These are phyloP conservation scores for Pyrenochaeta sp. DNA, from an alignment of 2,329 filamentous ascomycete genomes.

Conservation along the genomic window DNA sequence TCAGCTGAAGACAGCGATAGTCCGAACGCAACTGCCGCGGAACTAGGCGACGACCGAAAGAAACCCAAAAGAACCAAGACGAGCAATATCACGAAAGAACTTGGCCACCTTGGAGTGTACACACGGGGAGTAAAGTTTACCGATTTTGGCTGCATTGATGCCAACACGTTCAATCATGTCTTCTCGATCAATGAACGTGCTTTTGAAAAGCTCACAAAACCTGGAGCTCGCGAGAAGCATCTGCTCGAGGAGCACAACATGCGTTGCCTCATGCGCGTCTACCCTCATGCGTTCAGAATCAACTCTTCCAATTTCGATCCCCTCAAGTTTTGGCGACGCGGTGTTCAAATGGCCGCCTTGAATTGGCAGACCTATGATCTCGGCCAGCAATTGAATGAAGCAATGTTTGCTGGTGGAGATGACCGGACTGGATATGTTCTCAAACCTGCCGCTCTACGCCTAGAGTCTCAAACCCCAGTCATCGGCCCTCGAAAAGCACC, in stretches of 20 bases:
- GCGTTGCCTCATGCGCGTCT: conserved; percentile 85
- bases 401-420: conserved; percentile 91
- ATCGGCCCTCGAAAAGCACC: conserved; percentile 71
- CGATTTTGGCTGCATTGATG: conserved; percentile 78
- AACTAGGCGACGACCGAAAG: conserved; percentile 63
- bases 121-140: conserved; percentile 81
- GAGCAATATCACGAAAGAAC: conserved; percentile 84
- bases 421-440: conserved; percentile 92
- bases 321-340: conserved; percentile 89
- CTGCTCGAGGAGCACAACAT: conserved; percentile 89
- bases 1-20: conserved; percentile 81
- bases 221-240: conserved; percentile 76
- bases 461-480: conserved; percentile 33
- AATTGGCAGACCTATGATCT: conserved; percentile 99
- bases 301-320: conserved; percentile 95
- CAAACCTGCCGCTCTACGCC: conserved; percentile 84
- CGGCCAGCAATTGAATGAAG: conserved; percentile 94
- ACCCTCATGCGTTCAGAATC: conserved; percentile 82
- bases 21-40: conserved; percentile 62
- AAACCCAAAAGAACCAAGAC: conserved; percentile 67
- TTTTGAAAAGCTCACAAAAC: conserved; percentile 81
- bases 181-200: conserved; percentile 93
- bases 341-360: conserved; percentile 95
- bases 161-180: conserved; percentile 90
- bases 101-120: conserved; percentile 86